Evolutionary conservation across 2,329 filamentous ascomycete genomes (phyloP).

Genomic region (Colletotrichum coccodes): DNA sequence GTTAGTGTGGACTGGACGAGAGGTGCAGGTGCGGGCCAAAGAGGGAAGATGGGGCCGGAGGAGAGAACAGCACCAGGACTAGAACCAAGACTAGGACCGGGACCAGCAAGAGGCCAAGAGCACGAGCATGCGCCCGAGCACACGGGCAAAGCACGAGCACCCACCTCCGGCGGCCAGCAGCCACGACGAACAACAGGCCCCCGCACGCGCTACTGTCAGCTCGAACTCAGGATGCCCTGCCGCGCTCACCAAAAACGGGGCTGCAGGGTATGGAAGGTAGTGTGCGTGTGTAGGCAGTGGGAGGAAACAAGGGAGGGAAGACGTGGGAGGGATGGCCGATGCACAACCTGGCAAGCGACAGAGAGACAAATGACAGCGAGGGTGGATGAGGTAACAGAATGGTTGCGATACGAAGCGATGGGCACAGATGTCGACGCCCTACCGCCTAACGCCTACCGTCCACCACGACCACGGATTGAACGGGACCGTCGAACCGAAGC

Average conservation of each 20-base stretch:
- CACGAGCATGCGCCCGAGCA: no score
- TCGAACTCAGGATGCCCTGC: slow-evolving; percentile 6
- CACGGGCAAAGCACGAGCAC: not conserved
- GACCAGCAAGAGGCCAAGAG: not conserved
- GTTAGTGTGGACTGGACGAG: not conserved
- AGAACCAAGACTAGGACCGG: not conserved
- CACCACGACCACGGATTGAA: not conserved
- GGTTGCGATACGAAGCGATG: not conserved
- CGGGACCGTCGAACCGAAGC: slow-evolving; percentile 13
- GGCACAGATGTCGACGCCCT: not conserved
- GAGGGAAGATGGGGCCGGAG: slow-evolving; percentile 28
- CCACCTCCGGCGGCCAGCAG: not conserved
- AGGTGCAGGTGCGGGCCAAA: slow-evolving; percentile 13
- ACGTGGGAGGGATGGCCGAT: not conserved
- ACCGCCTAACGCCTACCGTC: not conserved
- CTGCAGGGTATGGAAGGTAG: not conserved
- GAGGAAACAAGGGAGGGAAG: not conserved
- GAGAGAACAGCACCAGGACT: slow-evolving; percentile 27
- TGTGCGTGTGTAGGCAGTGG: not conserved
- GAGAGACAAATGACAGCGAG: not conserved
- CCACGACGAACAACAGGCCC: not conserved
- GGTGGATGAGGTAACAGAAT: not conserved
- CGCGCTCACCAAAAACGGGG: not conserved
- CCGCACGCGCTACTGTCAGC: not conserved
- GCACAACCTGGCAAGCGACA: not conserved